Evolutionary conservation across 208 protist species (phyloP).

Genomic region (Trypanosomatidae sp.): DNA sequence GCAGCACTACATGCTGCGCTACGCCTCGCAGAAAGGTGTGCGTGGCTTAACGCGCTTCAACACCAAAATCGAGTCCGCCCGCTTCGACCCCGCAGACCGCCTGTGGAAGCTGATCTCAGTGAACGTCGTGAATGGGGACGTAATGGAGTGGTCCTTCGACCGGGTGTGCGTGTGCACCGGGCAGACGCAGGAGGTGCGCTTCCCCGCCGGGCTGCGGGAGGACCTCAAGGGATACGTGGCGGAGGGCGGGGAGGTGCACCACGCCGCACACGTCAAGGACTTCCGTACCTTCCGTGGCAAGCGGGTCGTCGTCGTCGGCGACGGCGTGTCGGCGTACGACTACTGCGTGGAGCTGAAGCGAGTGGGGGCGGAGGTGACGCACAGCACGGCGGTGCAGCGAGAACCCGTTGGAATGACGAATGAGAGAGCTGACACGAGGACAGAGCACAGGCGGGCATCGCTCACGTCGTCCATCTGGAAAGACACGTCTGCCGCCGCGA

Average conservation of each 20-base stretch:
- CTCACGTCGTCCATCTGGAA: too few species aligned
- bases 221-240: too few species aligned
- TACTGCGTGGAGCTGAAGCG: conserved; percentile 71
- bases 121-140: conserved; percentile 84
- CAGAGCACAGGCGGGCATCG: too few species aligned
- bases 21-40: conserved; percentile 67
- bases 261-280: conserved; percentile 85
- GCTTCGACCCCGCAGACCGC: conserved; percentile 35
- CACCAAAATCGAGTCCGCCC: conserved; percentile 85
- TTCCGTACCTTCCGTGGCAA: conserved; percentile 73
- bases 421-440: too few species aligned
- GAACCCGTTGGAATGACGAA: too few species aligned
- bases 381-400: too few species aligned
- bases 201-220: conserved; percentile 50
- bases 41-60: conserved; percentile 80
- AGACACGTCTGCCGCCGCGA: not conserved
- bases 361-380: conserved; percentile 68
- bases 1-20: conserved; percentile 73
- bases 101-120: conserved; percentile 86
- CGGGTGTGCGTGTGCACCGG: conserved; percentile 86
- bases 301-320: conserved; percentile 80
- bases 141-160: conserved; percentile 90
- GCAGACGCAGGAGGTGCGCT: conserved; percentile 78
- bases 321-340: conserved; percentile 82
- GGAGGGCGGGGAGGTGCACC: conserved; percentile 80